Percentiles rank a stretch among this genome's conserved stretches.
These are phyloP conservation scores for Populus tomentosa DNA, from an alignment of 441 rosid species.

Conservation along the genomic window DNA sequence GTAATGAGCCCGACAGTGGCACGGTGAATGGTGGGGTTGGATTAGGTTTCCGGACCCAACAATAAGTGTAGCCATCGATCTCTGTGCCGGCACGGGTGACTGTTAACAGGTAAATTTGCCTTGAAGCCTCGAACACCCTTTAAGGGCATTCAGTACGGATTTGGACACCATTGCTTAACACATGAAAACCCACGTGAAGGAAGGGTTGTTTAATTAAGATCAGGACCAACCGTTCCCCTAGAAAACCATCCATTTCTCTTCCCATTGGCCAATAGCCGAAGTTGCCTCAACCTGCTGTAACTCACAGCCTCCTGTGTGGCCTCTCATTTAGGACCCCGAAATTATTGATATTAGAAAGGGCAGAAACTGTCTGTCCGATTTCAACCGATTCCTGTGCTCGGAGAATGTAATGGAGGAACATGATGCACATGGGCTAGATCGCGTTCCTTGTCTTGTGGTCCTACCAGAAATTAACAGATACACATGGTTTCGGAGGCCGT, in stretches of 20 bases:
- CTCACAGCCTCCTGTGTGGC: too few species aligned
- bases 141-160: background rate
- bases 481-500: background rate
- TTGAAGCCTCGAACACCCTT: background rate
- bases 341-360: background rate
- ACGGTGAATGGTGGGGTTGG: background rate
- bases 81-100: background rate
- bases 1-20: background rate
- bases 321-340: background rate
- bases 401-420: constrained; percentile 16
- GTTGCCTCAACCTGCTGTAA: background rate
- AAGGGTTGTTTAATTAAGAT: background rate
- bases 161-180: constrained; percentile 9
- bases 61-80: background rate
- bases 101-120: background rate
- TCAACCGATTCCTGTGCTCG: constrained; percentile 6
- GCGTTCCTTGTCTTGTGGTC: constrained; percentile 13
- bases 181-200: constrained; percentile 15
- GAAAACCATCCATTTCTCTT: background rate
- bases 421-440: constrained; percentile 28
- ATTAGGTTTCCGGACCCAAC: background rate
- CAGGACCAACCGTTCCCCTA: background rate
- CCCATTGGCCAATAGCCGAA: background rate
- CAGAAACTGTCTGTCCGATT: background rate
- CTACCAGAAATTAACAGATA: constrained; percentile 5